Base-by-base conservation (phyloP, 768 basidiomycete species). In the Amanita pseudoporphyria region DNA sequence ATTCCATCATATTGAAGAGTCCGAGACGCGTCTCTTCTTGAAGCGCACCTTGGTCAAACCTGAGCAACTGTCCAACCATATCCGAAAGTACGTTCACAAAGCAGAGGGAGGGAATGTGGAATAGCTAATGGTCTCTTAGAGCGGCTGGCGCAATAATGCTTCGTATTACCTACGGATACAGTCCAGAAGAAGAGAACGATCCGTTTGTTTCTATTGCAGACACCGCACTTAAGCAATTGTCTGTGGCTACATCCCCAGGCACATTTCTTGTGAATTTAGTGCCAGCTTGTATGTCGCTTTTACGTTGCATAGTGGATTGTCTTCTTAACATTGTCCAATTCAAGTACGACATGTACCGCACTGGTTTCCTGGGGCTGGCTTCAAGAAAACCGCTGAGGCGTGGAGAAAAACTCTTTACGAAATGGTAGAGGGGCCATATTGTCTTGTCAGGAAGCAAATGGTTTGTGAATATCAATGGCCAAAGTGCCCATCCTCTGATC, bases 331-430 rank as follows among this genome's bases (percentile, higher is more conserved):
- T 39, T 14, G 30, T 35, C 10, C 32, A 37, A 7, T 41, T 3
- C 3, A 31, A 60, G 62, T 77, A 51, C 67, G 68, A 57, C 62
- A 72, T 32, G 53, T 77, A 10, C 75, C 76, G 0, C 60, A 54
- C 32, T 77, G 73, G 71, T 37, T 76, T 9, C 74, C 73, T 5
- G 76, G 76, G 0, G 69, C 71, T n/a, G 64, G 64, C 1, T 77
- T 77, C 52, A 65, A 74, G 54, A 60, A 60, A 26, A 65, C 64
- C 45, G 74, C 73, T 2, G 57, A 58, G 22, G 48, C 52, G 14
- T 71, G 69, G 68, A 62, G 58, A 31, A 58, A 54, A 50, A 57
- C 61, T 2, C 62, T 67, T 6, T 49, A 58, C 7, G 62, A 60
- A 9, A 67, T 72, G 60, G 58, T 64, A 14, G 62, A 68, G 3